Evolutionary conservation across 768 basidiomycete genomes (phyloP), one percentile per base, ranked within the genome.

Genomic region (Leccinellum rugosiceps): DNA sequence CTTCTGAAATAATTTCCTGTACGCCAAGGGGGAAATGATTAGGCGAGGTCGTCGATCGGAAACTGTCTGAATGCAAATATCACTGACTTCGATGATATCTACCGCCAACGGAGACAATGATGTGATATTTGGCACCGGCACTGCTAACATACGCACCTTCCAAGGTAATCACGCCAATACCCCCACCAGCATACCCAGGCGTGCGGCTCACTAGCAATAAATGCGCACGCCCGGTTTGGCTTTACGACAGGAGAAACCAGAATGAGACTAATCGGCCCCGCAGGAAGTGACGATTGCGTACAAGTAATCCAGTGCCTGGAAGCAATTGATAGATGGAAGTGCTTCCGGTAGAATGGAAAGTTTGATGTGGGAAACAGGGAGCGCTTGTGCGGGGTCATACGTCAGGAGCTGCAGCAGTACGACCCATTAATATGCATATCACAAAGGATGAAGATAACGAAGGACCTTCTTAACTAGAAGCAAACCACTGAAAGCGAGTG

Each of bases 281-380:
- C 31, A 38, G 15, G 45, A 25, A 45, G 34, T 21, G 28, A 9
- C 1, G 14, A 10, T 19, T 0, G 65, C 83, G 35, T 65, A 91
- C 90, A 92, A 95, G 68, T 94, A 96, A 69, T 97, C 94, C 46
- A 98, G 74, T 0, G 94, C 94, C 69, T 98, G 93, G 77, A 97
- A 93, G 65, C 91, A 97, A 65, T 92, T 95, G 68, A 97, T 95
- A 10, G 83, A 80, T 0, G 93, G 92, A 43, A 78, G 77, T 5
- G 94, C 94, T 73, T 98, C 96, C 0, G 96, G 96, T 13, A 98
- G 73, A 26, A 96, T 87, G 0, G 90, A 86, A 1, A 98, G 79
- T 2, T 80, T 75, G 69, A 98, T 92, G 38, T 83, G 74, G 0
- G 86, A 85, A 7, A 95, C 87, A 6, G 88, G 86, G 35, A 86